Evolutionary conservation across 2,329 filamentous ascomycete species (phyloP), one percentile per base, ranked within the genome.

Genomic region (Metarhizium humberi): DNA sequence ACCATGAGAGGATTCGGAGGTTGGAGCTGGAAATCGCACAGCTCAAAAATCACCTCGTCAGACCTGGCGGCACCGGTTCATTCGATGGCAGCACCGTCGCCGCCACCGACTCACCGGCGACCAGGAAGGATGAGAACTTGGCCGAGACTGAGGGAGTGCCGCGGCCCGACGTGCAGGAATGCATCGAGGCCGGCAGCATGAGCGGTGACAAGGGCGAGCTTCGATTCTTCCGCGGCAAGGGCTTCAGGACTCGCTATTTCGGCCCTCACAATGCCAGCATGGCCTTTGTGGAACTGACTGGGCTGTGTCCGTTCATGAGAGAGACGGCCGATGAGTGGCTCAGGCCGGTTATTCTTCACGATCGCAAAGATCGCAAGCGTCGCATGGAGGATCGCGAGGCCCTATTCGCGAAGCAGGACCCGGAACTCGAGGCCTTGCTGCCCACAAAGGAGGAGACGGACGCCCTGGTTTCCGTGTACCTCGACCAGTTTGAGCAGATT

Each of bases 281-380:
- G 68, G 80, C 81, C 11, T 80, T 84, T 62, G 76, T 78, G 51
- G 79, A 82, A 71, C 70, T 80, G 61, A 77, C 78, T 2, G 80
- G 81, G 2, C 71, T 84, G 49, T 79, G 75, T 49, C 77, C 79
- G 14, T 84, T 84, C 56, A 84, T 84, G 81, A 78, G 77, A 59
- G 80, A 84, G 68, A 83, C 80, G 1, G 79, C 80, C 10, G 78
- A 82, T 53, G 79, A 83, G 64, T 83, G 80, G 79, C 73, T 84
- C 54, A 75, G 77, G 52, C 80, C 81, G 7, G 75, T 83, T 48
- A 79, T 80, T 42, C 73, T 81, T 30, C 77, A 80, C 59, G 71
- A 76, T 46, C 72, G 73, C 59, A 82, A 84, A 67, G 79, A 84
- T 61, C 76, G 80, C 51, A 73, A 73, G 62, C 76, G 77, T 61